phyloP scores from a whole-genome alignment of 1,284 basidiomycete genomes.

The Heliocybe sulcata region DNA sequence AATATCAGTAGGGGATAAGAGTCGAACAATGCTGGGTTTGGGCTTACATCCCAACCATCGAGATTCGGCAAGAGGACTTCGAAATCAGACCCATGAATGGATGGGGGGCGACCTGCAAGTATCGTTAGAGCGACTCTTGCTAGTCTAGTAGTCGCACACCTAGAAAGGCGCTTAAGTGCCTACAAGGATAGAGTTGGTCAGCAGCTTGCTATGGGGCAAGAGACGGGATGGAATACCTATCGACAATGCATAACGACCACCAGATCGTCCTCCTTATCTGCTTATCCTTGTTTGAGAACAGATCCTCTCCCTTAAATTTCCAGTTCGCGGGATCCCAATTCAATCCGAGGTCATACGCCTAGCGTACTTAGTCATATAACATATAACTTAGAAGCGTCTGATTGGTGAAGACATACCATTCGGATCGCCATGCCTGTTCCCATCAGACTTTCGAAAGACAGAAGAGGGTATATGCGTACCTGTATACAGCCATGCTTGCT shows the following conservation, averaged over 20 bases:
- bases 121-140: not conserved
- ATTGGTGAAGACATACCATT: conserved; percentile 41
- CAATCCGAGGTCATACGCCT: conserved; percentile 77
- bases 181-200: conserved; percentile 15
- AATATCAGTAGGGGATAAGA: no score
- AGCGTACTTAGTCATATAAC: conserved; percentile 20
- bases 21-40: no score
- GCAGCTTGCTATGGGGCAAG: not conserved
- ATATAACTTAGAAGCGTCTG: not conserved
- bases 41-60: conserved; percentile 26
- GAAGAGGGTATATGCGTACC: conserved; percentile 36
- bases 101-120: conserved; percentile 51
- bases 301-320: conserved; percentile 53
- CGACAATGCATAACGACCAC: conserved; percentile 73
- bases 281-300: conserved; percentile 67
- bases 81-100: conserved; percentile 69
- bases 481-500: conserved; percentile 76
- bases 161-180: conserved; percentile 65
- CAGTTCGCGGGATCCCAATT: conserved; percentile 76
- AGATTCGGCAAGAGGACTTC: conserved; percentile 25
- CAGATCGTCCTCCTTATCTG: conserved; percentile 76
- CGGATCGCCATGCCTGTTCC: conserved; percentile 49
- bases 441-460: conserved; percentile 14
- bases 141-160: conserved; percentile 26
- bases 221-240: conserved; percentile 45